Base-by-base conservation (phyloP, 202 grass and related monocot species). In the Digitaria exilis region DNA sequence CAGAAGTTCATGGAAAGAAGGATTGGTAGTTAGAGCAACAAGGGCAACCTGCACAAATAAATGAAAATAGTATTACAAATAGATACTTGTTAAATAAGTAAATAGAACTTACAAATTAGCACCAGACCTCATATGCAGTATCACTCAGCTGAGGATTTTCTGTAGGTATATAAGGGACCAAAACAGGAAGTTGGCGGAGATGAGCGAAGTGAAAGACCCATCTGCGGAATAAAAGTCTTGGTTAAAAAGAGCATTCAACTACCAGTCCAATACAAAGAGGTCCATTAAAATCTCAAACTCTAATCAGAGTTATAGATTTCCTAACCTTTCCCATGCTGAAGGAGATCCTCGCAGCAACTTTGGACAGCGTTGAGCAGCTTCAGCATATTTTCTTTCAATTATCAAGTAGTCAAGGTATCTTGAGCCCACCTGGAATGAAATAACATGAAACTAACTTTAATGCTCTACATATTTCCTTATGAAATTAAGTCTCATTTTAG, bases 141-240 rank as follows among this genome's bases (percentile, higher is more conserved):
- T 99, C 89, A 92, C 90, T 90, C 52, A 99, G 85, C 39, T 75
- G 91, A 79, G 91, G 96, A 88, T 99, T 92, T 85, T 92, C 96
- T 77, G 76, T 96, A 83, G 96, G 96, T 67, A 99, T 99, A 82
- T 94, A 94, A 56, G 96, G 93, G 82, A 99, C 93, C 71, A 99
- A 93, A 83, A 94, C 89, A 77, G 93, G 87, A 92, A 99, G 93
- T 76, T 94, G 93, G 75, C 91, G 91, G 57, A 99, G 93, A 87
- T 96, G 91, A 67, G 93, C 96, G 89, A 99, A 99, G 84, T 96
- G 91, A 80, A 96, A 99, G 74, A 99, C 89, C 96, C 96, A 99
- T 79, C 96, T 99, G 74, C 74, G 52, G 69, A 45, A 86, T 76
- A 46, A 58, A 75, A 78, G 76, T 65, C 82, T 24, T 77, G 13